These are phyloP conservation scores for Blepharisma japonicum DNA, from an alignment of 73 alveolate genomes.

Conservation along the genomic window DNA sequence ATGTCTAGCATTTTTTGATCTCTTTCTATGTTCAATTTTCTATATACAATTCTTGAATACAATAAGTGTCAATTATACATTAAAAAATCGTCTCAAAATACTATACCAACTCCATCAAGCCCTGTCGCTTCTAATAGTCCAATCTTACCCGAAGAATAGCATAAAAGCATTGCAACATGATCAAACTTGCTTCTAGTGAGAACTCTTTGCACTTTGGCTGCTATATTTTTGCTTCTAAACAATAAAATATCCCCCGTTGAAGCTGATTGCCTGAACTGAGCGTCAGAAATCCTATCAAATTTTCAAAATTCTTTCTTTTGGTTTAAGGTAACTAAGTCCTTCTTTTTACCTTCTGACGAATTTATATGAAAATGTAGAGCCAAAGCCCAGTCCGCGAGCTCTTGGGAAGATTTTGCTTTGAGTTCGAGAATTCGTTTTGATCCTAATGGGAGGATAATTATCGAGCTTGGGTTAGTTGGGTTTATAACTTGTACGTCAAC, in stretches of 20 bases:
- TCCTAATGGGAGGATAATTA: background rate
- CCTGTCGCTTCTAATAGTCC: conserved; percentile 45
- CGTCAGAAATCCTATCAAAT: conserved; percentile 26
- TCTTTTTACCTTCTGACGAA: conserved; percentile 15
- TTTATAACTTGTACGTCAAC: conserved; percentile 10
- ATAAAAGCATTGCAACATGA: conserved; percentile 45
- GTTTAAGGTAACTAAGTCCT: background rate
- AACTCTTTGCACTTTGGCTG: conserved; percentile 39
- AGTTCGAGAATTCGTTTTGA: conserved; percentile 5
- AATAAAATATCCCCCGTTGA: conserved; percentile 42
- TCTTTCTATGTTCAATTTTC: conserved; percentile 36
- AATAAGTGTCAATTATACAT: conserved; percentile 16
- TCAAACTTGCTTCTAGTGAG: conserved; percentile 46
- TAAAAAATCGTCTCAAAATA: conserved; percentile 38
- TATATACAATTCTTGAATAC: conserved; percentile 31
- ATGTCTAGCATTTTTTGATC: conserved; percentile 19
- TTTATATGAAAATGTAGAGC: background rate
- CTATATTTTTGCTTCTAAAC: conserved; percentile 37
- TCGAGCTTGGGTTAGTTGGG: background rate
- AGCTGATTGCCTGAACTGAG: conserved; percentile 30
- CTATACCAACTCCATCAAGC: conserved; percentile 44
- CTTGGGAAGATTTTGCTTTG: background rate
- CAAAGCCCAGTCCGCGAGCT: background rate
- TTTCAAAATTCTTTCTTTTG: conserved; percentile 33
- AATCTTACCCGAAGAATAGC: conserved; percentile 35